Conservation (phyloP, 1,284 basidiomycete genomes). For the Ustilago trichophora region DNA sequence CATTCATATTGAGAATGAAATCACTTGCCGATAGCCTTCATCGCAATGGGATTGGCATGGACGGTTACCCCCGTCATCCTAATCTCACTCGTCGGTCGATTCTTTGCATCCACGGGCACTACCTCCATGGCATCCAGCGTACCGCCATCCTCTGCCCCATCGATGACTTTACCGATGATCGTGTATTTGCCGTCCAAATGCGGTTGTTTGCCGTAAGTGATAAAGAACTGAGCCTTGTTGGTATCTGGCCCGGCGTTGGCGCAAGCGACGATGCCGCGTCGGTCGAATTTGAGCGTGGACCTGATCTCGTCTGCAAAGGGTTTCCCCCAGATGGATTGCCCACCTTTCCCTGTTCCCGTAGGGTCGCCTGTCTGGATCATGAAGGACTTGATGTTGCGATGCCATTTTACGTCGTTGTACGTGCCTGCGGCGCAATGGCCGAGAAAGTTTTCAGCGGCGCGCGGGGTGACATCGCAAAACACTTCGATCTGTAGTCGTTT, state of each 20-base stretch:
- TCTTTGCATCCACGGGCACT: conserved; percentile 87
- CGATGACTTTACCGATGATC: conserved; percentile 63
- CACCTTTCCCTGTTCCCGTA: conserved; percentile 92
- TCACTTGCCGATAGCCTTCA: conserved; percentile 65
- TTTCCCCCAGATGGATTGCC: conserved; percentile 91
- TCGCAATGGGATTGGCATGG: conserved; percentile 92
- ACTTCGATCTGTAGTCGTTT: conserved; percentile 96
- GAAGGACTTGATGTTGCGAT: conserved; percentile 73
- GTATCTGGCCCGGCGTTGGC: conserved; percentile 65
- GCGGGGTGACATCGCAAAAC: conserved; percentile 94
- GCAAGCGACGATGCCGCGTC: conserved; percentile 62
- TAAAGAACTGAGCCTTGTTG: conserved; percentile 63
- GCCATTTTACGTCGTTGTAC: conserved; percentile 87
- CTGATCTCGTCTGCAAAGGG: conserved; percentile 94
- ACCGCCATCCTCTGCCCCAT: conserved; percentile 59
- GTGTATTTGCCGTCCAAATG: conserved; percentile 64
- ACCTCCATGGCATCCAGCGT: conserved; percentile 71
- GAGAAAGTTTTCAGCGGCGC: conserved; percentile 96
- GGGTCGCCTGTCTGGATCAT: conserved; percentile 98
- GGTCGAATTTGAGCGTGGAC: conserved; percentile 53
- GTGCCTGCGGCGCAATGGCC: conserved; percentile 88
- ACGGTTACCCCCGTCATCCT: conserved; percentile 84
- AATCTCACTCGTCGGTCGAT: conserved; percentile 84
- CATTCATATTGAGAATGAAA: not conserved
- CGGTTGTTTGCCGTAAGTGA: conserved; percentile 60